Percentiles rank a stretch among this genome's conserved stretches.
Conservation (phyloP, 2,329 filamentous ascomycete genomes). For the Apiospora kogelbergensis region DNA sequence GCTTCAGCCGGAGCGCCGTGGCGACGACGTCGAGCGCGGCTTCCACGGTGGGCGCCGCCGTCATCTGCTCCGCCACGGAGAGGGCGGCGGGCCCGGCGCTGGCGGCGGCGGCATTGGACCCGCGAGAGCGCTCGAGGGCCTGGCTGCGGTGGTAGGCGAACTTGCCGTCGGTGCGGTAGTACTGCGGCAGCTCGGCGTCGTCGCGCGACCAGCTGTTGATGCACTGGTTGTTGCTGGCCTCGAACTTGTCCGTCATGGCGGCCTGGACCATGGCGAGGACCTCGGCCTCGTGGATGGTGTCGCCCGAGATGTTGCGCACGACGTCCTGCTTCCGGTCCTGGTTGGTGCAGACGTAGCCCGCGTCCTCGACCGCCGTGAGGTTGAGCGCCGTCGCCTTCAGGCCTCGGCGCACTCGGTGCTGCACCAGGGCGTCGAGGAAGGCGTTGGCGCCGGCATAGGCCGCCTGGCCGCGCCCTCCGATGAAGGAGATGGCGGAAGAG, state of each 20-base stretch:
- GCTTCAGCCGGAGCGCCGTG: constrained; percentile 45
- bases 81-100: constrained; percentile 34
- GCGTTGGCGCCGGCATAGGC: constrained; percentile 52
- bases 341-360: constrained; percentile 40
- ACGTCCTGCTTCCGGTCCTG: too few species aligned
- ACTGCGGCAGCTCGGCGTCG: constrained; percentile 39
- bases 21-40: constrained; percentile 45
- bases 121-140: constrained; percentile 32
- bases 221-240: constrained; percentile 29
- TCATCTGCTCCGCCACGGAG: constrained; percentile 36
- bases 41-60: constrained; percentile 26
- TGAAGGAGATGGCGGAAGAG: constrained; percentile 49
- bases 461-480: constrained; percentile 51
- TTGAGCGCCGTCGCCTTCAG: constrained; percentile 48
- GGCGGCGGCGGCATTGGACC: constrained; percentile 31
- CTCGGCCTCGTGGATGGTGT: constrained; percentile 25
- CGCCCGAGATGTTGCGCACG: too few species aligned
- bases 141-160: constrained; percentile 48
- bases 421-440: constrained; percentile 43
- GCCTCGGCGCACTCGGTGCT: constrained; percentile 37
- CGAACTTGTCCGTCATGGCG: constrained; percentile 49
- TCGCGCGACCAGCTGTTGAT: constrained; percentile 11
- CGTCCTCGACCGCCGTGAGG: constrained; percentile 50
- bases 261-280: constrained; percentile 46
- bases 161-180: constrained; percentile 55